Evolutionary conservation across 768 basidiomycete genomes (phyloP).

Genomic region (Brasilioporus rufonigricans): DNA sequence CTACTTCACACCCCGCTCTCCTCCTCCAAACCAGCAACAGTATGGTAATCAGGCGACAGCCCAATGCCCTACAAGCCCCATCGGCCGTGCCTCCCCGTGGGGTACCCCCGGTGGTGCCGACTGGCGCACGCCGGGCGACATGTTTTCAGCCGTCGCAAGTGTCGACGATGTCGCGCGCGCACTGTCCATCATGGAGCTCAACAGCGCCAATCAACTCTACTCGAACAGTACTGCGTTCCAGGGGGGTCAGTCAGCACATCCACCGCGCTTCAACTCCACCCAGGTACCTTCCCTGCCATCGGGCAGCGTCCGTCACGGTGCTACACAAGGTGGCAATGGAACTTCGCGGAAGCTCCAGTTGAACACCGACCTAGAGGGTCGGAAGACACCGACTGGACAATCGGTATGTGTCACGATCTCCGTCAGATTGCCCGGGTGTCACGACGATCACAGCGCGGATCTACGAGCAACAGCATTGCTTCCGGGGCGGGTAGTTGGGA

Average conservation of each 20-base stretch:
- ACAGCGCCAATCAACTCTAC: conserved; percentile 30
- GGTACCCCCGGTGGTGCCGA: conserved; percentile 48
- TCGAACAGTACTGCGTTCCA: conserved; percentile 33
- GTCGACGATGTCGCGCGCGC: conserved; percentile 80
- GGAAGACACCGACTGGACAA: conserved; percentile 56
- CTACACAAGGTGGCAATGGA: conserved; percentile 37
- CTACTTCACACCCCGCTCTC: conserved; percentile 48
- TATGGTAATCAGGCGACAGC: conserved; percentile 34
- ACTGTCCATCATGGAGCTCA: conserved; percentile 65
- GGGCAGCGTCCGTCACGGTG: conserved; percentile 37
- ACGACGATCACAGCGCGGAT: conserved; percentile 37
- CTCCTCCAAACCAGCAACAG: conserved; percentile 41
- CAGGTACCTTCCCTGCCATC: conserved; percentile 44
- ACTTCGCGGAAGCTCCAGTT: conserved; percentile 52
- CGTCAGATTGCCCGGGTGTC: conserved; percentile 32
- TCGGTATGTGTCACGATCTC: conserved; percentile 49
- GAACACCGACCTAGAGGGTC: conserved; percentile 62
- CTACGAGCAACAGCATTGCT: conserved; percentile 28
- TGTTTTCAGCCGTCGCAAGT: conserved; percentile 30
- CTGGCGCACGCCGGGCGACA: conserved; percentile 50
- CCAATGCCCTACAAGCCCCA: conserved; percentile 52
- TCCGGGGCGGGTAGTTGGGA: conserved; percentile 54
- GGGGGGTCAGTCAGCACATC: conserved; percentile 54
- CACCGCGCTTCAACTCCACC: conserved; percentile 65
- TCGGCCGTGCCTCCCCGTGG: conserved; percentile 71